Evolutionary conservation across 495 filamentous ascomycete species (phyloP), one percentile per base, ranked within the genome.

Genomic region (Neurospora terricola): DNA sequence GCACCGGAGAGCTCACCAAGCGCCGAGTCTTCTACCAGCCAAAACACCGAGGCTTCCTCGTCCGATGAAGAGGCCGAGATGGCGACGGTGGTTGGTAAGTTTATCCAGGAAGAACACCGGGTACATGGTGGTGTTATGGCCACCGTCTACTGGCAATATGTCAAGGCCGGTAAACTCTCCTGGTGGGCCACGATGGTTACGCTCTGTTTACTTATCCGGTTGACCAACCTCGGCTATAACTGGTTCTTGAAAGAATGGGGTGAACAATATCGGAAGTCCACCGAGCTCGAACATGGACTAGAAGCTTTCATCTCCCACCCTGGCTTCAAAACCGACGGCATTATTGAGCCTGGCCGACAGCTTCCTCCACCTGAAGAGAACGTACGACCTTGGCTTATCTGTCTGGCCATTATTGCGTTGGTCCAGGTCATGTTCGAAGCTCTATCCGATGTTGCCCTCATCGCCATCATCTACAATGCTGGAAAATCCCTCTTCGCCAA

Each of bases 221-320:
- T 90, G 5, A 76, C 86, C 37, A 84, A 86, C 71, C 81, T 94
- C 69, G 87, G 81, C 36, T 87, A 92, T 75, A 88, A 87, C 16
- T 96, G 92, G 91, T 95, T 94, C 71, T 87, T 96, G 62, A 95
- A 96, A 76, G 86, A 87, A 75, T 96, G 93, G 93, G 92, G 91
- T 68, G 92, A 94, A 80, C 88, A 89, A 7, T 95, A 94, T 78
- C 82, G 38, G 10, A 84, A 71, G 36, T 68, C 40, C 16, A 10
- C 72, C 21, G 72, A 70, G 38, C 37, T 43, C 8, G 59, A 74
- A 3, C 54, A 71, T 21, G 3, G 71, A 37, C 54, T 69, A 16
- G 69, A 73, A 14, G 30, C 45, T 4, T 30, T 68, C 8, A 34
- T 59, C 3, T 62, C 72, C 9, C 74, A 74, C 6, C 39, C 34